Evolutionary conservation across 2,329 filamentous ascomycete species (phyloP), one percentile per base, ranked within the genome.

Genomic region (Hymenoscyphus fructigenus): DNA sequence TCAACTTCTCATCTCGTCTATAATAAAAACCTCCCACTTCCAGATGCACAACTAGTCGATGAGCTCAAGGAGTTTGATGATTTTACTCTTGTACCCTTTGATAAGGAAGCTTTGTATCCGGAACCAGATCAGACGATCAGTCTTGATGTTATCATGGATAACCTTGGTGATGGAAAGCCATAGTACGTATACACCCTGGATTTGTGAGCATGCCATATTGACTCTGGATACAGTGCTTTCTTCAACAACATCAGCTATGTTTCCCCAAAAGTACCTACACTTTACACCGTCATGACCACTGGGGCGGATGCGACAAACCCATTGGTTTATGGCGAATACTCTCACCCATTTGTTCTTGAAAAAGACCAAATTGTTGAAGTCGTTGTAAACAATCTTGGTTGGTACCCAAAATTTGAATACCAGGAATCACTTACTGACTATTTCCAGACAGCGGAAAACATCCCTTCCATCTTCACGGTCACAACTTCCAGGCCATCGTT

Each of bases 391-490:
- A 94, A 93, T 74, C 80, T 85, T 60, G 73, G 73, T 74, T 61
- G 62, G 69, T 50, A 36, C 10, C 12, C 3, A 29, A 15, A 26
- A n/a, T 26, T 23, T 23, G 29, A 60, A 5, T n/a, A 20, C n/a
- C 5, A 36, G 4, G 26, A 17, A 36, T 23, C 10, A 6, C 41
- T 56, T 50, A 32, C 50, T 66, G 53, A 68, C 29, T 4, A 9
- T n/a, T 32, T 12, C 5, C 55, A 74, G 91, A 94, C 71, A 72
- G 81, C 61, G 80, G 91, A 55, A 88, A 86, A 23, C 90, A 93
- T 73, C 92, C 88, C 0, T 89, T 89, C 79, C 88, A 91, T 77
- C 78, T 96, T 1, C 93, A 95, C 79, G 91, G 91, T 0, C 90
- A 91, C 60, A 78, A 86, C 4, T 93, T 93, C 80, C 90, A 91